Conservation (phyloP, 371 early-diverging fungal species). For the Mucor circinelloides region DNA sequence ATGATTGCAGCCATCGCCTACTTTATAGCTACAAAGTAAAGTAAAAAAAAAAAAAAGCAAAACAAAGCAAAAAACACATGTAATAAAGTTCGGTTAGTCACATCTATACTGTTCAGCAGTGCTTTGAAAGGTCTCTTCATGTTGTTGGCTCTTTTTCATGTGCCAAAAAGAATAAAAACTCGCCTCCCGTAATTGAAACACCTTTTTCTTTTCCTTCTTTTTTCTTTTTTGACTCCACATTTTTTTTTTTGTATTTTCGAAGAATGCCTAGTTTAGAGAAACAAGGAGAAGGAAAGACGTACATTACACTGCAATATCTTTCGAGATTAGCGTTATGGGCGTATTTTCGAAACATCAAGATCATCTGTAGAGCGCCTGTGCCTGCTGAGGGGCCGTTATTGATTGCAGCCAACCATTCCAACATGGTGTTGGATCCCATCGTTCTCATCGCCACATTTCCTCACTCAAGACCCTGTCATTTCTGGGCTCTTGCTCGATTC, state of each 20-base stretch:
- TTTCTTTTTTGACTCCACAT: neutral
- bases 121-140: neutral
- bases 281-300: constrained; percentile 42
- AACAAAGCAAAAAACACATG: neutral
- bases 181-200: neutral
- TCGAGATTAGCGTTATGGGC: constrained; percentile 47
- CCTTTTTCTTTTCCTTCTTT: constrained; percentile 10
- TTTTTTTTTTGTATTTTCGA: constrained; percentile 6
- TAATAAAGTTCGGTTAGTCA: neutral
- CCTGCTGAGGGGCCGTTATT: constrained; percentile 45
- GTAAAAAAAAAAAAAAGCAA: neutral
- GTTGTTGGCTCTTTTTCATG: neutral
- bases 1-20: constrained; percentile 24
- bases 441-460: constrained; percentile 56
- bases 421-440: constrained; percentile 64
- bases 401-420: constrained; percentile 56
- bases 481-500: constrained; percentile 61
- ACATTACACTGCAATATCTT: constrained; percentile 40
- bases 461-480: constrained; percentile 55
- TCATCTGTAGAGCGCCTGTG: constrained; percentile 38
- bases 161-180: neutral
- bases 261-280: constrained; percentile 22
- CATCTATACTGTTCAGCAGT: neutral
- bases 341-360: constrained; percentile 52
- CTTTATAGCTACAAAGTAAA: constrained; percentile 2